These are phyloP conservation scores for Pseudozyma pruni DNA, from an alignment of 1,284 basidiomycete species.

Conservation along the genomic window DNA sequence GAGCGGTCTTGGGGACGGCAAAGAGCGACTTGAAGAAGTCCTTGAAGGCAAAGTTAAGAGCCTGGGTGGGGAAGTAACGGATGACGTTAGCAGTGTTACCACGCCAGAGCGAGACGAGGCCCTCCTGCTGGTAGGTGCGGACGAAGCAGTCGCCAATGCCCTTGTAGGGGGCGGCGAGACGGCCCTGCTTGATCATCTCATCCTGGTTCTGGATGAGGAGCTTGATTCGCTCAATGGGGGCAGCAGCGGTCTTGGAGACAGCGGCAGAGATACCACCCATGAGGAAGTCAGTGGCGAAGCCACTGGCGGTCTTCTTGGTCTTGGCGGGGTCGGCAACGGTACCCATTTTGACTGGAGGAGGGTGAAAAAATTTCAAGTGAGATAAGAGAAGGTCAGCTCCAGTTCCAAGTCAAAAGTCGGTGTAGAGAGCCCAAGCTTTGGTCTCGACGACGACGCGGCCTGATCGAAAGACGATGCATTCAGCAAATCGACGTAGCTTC, in stretches of 20 bases:
- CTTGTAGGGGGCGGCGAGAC: conserved; percentile 67
- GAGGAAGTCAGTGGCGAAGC: conserved; percentile 66
- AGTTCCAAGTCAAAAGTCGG: background rate
- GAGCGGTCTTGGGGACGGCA: conserved; percentile 66
- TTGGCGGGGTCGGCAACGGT: conserved; percentile 60
- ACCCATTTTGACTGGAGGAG: conserved; percentile 54
- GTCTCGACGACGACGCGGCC: background rate
- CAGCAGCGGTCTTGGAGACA: conserved; percentile 68
- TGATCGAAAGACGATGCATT: too few species aligned
- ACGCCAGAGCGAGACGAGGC: conserved; percentile 67
- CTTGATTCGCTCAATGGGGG: conserved; percentile 69
- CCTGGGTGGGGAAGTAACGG: conserved; percentile 68
- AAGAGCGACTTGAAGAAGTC: conserved; percentile 68
- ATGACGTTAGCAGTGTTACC: conserved; percentile 69
- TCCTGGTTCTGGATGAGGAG: conserved; percentile 69
- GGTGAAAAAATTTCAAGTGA: background rate
- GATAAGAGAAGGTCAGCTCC: background rate
- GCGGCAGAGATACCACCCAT: conserved; percentile 68
- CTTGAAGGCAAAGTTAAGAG: conserved; percentile 68
- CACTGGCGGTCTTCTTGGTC: conserved; percentile 55
- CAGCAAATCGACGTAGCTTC: too few species aligned
- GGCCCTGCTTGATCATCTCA: conserved; percentile 69
- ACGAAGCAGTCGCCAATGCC: conserved; percentile 68
- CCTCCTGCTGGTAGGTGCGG: conserved; percentile 68
- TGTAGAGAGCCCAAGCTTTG: background rate